A percentile compares a stretch with the other conserved stretches of the same genome.
These are phyloP conservation scores for Alternaria ventricosa DNA, from an alignment of 2,329 filamentous ascomycete genomes.

Conservation along the genomic window DNA sequence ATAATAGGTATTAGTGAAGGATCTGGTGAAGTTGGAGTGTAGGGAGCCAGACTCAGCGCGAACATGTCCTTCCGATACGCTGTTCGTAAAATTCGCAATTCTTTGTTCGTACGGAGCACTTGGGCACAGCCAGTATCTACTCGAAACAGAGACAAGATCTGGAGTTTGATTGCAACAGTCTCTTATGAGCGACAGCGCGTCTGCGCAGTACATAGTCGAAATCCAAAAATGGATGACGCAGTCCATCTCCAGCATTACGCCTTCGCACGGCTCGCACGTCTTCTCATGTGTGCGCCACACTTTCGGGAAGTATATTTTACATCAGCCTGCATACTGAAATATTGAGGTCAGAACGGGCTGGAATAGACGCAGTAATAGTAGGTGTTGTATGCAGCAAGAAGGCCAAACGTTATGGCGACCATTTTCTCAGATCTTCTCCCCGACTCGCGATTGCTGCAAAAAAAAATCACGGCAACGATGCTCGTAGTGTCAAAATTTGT, in stretches of 20 bases:
- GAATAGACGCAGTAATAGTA: too few relatives aligned
- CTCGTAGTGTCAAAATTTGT: background rate
- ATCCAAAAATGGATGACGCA: background rate
- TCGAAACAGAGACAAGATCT: background rate
- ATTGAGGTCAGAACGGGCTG: too few relatives aligned
- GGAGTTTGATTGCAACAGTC: background rate
- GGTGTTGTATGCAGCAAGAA: background rate
- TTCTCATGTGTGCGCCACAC: background rate
- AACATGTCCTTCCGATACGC: background rate
- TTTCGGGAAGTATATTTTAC: background rate
- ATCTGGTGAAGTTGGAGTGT: background rate
- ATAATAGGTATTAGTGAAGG: background rate
- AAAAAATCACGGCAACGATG: background rate
- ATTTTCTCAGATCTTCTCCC: background rate
- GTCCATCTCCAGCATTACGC: background rate
- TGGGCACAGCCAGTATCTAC: background rate
- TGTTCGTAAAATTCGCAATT: background rate
- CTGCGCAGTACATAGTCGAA: background rate
- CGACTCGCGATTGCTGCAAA: background rate
- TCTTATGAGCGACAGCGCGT: background rate
- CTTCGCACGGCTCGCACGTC: background rate
- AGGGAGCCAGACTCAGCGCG: background rate
- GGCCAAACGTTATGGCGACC: background rate
- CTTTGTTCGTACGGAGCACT: background rate
- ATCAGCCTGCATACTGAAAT: too few relatives aligned